phyloP scores from a whole-genome alignment of 208 protist genomes.

The Wallacemonas sp. region DNA sequence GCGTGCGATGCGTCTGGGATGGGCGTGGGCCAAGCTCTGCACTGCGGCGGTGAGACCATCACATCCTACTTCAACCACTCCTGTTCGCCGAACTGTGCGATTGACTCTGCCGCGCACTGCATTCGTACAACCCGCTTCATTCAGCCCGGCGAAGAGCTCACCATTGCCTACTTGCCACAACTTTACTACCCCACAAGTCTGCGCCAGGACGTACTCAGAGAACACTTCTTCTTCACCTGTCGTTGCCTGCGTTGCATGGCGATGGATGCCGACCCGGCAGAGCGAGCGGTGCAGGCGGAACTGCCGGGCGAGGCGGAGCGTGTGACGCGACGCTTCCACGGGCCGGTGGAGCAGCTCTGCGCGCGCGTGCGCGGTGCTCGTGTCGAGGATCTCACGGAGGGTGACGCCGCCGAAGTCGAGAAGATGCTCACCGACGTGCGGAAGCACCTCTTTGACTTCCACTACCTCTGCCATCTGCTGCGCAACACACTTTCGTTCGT shows the following conservation, averaged over 20 bases:
- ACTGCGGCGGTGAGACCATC: slow-evolving; percentile 29
- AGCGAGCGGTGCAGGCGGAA: slow-evolving; percentile 12
- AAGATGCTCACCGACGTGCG: slow-evolving; percentile 39
- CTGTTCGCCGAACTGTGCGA: slow-evolving; percentile 79
- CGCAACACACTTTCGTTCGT: slow-evolving; percentile 82
- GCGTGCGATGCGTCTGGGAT: slow-evolving; percentile 57
- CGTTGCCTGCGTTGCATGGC: slow-evolving; percentile 57
- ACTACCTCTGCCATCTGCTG: slow-evolving; percentile 83
- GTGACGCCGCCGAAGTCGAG: slow-evolving; percentile 36
- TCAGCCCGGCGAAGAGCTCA: slow-evolving; percentile 63
- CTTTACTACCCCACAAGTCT: slow-evolving; percentile 78
- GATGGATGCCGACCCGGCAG: slow-evolving; percentile 15
- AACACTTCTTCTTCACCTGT: slow-evolving; percentile 79
- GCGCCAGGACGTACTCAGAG: slow-evolving; percentile 53
- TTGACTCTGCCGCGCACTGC: slow-evolving; percentile 28
- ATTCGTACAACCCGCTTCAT: slow-evolving; percentile 72
- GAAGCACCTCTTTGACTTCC: slow-evolving; percentile 64
- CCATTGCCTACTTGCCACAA: slow-evolving; percentile 84
- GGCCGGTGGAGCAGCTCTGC: slow-evolving; percentile 49
- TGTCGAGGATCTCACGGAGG: slow-evolving; percentile 27
- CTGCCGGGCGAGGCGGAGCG: slow-evolving; percentile 14
- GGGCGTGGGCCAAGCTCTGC: slow-evolving; percentile 74
- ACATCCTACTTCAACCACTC: slow-evolving; percentile 86
- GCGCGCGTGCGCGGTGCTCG: slow-evolving; percentile 31
- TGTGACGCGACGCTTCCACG: slow-evolving; percentile 46